Percentiles rank a stretch among this genome's conserved stretches.
Conservation (phyloP, 148 eudicot species). For the Spergularia bocconei region DNA sequence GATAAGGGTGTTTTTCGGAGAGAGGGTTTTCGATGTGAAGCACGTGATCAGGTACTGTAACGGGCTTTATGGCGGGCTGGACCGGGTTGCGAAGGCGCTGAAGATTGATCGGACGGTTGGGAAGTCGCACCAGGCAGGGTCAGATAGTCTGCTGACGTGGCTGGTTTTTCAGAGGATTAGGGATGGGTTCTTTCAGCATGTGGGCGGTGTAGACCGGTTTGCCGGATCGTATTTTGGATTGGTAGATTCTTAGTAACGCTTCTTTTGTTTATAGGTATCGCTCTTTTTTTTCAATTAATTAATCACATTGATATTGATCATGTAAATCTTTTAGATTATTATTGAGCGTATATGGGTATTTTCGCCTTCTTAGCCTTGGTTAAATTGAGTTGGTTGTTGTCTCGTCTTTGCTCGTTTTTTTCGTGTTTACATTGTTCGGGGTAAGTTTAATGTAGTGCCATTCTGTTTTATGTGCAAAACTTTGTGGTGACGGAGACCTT, state of each 20-base stretch:
- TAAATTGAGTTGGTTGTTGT: too few species aligned
- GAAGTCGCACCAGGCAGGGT: constrained; percentile 64
- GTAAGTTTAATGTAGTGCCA: too few species aligned
- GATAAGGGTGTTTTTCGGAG: constrained; percentile 46
- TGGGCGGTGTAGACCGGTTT: constrained; percentile 29
- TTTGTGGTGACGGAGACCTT: too few species aligned
- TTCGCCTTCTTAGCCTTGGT: too few species aligned
- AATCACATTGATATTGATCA: neutral
- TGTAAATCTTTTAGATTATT: constrained; percentile 6
- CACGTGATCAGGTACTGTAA: constrained; percentile 47
- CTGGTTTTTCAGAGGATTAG: constrained; percentile 46
- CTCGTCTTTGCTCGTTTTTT: neutral
- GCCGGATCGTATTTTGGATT: constrained; percentile 55
- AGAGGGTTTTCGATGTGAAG: constrained; percentile 59
- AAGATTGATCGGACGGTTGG: constrained; percentile 46
- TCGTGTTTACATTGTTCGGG: too few species aligned
- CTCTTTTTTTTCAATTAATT: neutral
- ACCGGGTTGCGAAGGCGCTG: constrained; percentile 42
- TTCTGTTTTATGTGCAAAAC: too few species aligned
- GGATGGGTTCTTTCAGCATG: constrained; percentile 28
- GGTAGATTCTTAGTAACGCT: constrained; percentile 36
- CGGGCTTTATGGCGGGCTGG: constrained; percentile 63
- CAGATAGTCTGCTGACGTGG: constrained; percentile 76
- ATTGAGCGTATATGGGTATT: neutral
- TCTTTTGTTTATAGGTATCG: neutral